Base-by-base conservation (phyloP, 768 basidiomycete species). In the Psilocybe azurescens region DNA sequence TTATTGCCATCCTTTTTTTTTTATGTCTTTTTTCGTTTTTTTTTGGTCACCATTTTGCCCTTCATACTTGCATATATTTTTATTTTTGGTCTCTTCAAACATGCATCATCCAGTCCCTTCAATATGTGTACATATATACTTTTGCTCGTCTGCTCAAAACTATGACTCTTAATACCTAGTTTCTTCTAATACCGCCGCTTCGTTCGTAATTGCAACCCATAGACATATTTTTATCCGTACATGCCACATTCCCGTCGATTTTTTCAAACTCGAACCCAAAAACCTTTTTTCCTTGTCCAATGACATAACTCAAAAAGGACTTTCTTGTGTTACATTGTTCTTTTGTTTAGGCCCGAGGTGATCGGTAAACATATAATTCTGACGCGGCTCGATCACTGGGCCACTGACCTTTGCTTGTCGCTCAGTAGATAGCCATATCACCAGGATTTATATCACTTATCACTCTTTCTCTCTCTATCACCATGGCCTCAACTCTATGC, bases 401-500 rank as follows among this genome's bases (percentile, higher is more conserved):
- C 52, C 41, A 51, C n/a, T 33, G 24, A 2, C 24, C 24, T 24
- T 24, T 24, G 24, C 24, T 24, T 24, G 24, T 24, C 20, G 30
- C 18, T 32, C 16, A 14, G 18, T 20, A 5, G 7, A 50, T 8
- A 28, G 20, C 48, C 48, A 50, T 14, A 13, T 28, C 48, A 0
- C n/a, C 13, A 9, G 5, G 39, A 36, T 6, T 38, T 28, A 59
- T 24, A 7, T 24, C 41, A 24, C 44, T 13, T 18, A 56, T 55
- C 53, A 30, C 11, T 61, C 65, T 56, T 56, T 62, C 57, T 47
- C 41, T 33, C 55, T 47, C 49, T 50, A 2, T 48, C 56, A 56
- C 53, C 59, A 67, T 67, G 65, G 69, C 68, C 64, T 60, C 70
- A 14, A 72, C 86, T 52, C 62, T 74, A 56, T 94, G 92, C 74